phyloP scores from a whole-genome alignment of 345 rosid species.

The Populus alba region DNA sequence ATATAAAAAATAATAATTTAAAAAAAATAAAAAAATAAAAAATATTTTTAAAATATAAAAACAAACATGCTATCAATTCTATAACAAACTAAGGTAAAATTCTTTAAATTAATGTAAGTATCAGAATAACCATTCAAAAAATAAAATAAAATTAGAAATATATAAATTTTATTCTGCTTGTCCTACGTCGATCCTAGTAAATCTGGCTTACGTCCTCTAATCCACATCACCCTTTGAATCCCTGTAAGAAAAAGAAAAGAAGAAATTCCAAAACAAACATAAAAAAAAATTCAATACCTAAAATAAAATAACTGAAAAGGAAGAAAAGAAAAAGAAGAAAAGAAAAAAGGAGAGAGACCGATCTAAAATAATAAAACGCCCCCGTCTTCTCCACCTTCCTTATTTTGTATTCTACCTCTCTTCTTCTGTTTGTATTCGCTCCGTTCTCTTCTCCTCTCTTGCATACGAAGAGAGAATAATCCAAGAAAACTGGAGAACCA shows the following conservation, averaged over 20 bases:
- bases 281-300: background rate
- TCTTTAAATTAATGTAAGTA: background rate
- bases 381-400: background rate
- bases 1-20: too few species aligned
- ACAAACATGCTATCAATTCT: too few species aligned
- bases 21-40: too few species aligned
- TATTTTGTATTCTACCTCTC: background rate
- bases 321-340: background rate
- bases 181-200: background rate
- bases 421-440: background rate
- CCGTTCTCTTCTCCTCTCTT: background rate
- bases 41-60: too few species aligned
- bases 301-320: background rate
- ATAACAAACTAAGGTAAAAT: too few species aligned
- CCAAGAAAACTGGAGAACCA: background rate
- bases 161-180: background rate
- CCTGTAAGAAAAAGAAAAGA: background rate
- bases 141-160: background rate
- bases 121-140: background rate
- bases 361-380: background rate
- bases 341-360: background rate
- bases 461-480: background rate
- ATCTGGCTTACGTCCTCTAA: background rate
- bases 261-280: background rate
- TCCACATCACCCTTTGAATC: background rate